Evolutionary conservation across 371 early-diverging fungal genomes (phyloP).

Genomic region (Mortierella sp.): DNA sequence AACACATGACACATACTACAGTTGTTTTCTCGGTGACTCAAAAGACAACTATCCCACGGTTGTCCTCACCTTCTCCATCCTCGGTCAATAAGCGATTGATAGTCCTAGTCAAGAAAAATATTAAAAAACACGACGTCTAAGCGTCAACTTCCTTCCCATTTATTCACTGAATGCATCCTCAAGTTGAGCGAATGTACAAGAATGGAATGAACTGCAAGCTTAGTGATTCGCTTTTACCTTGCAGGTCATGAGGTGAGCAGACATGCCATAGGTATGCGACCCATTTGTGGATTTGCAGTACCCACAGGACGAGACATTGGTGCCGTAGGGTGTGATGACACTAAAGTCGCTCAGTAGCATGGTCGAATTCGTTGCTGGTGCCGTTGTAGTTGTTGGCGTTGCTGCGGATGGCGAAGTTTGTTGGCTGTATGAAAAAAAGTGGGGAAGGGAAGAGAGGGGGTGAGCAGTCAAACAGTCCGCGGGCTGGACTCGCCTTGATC

Average conservation of each 20-base stretch:
- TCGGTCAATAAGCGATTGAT: conserved; percentile 75
- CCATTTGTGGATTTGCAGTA: conserved; percentile 67
- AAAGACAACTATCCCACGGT: neutral
- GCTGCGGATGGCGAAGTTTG: neutral
- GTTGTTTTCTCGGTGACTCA: neutral
- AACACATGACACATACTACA: too few species aligned
- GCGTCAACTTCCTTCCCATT: neutral
- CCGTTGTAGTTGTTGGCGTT: neutral
- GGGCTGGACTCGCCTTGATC: too few species aligned
- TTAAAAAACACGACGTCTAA: neutral
- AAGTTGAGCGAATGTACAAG: neutral
- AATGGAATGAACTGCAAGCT: neutral
- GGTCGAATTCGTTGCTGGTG: neutral
- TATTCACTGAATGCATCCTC: too few species aligned
- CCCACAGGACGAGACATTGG: conserved; percentile 65
- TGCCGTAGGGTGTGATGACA: conserved; percentile 60
- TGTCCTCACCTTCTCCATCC: conserved; percentile 76
- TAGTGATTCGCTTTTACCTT: conserved; percentile 13
- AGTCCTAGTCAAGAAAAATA: conserved; percentile 63
- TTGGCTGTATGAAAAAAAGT: neutral
- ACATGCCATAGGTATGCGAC: conserved; percentile 68
- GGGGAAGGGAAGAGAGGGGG: neutral
- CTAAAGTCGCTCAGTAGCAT: conserved; percentile 46
- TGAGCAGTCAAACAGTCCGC: neutral
- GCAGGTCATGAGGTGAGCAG: conserved; percentile 64